Conservation (phyloP, 805 yeast genomes). For the Ogataea methanolica region DNA sequence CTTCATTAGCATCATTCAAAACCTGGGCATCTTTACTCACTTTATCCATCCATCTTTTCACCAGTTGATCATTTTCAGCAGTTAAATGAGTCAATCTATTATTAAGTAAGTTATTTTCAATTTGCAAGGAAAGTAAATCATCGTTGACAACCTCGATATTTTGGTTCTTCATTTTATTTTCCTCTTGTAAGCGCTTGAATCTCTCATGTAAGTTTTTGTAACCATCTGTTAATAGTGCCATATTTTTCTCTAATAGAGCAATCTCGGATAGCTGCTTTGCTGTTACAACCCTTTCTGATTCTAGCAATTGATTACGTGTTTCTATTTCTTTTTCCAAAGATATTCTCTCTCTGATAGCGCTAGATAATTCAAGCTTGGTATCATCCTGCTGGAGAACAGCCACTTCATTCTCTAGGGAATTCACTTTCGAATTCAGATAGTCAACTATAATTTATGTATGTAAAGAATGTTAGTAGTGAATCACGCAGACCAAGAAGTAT, state of each 20-base stretch:
- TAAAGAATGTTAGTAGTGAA: slow-evolving; percentile 3
- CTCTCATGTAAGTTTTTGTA: slow-evolving; percentile 19
- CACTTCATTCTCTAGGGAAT: slow-evolving; percentile 11
- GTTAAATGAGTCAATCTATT: slow-evolving; percentile 29
- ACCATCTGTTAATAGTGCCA: slow-evolving; percentile 20
- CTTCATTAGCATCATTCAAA: slow-evolving; percentile 37
- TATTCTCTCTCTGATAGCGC: slow-evolving; percentile 6
- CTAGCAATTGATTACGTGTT: slow-evolving; percentile 1
- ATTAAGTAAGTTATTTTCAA: slow-evolving; percentile 43
- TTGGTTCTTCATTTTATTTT: slow-evolving; percentile 35
- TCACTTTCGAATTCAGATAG: slow-evolving; percentile 8
- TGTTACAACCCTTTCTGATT: slow-evolving; percentile 7
- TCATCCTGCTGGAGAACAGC: slow-evolving; percentile 13
- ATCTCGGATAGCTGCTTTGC: slow-evolving; percentile 6
- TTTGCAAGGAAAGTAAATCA: slow-evolving; percentile 42
- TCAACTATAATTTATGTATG: slow-evolving; percentile 7
- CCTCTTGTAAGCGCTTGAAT: slow-evolving; percentile 24
- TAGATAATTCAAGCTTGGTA: slow-evolving; percentile 10
- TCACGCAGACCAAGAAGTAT: not conserved
- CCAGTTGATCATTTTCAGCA: slow-evolving; percentile 35
- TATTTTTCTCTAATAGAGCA: slow-evolving; percentile 11
- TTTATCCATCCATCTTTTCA: slow-evolving; percentile 40
- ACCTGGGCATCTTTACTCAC: slow-evolving; percentile 38
- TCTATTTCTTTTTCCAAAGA: slow-evolving; percentile 6
- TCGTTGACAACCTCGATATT: slow-evolving; percentile 47